Evolutionary conservation across 352 stramenopile genomes (phyloP).

Genomic region (Pythium sukuiense): DNA sequence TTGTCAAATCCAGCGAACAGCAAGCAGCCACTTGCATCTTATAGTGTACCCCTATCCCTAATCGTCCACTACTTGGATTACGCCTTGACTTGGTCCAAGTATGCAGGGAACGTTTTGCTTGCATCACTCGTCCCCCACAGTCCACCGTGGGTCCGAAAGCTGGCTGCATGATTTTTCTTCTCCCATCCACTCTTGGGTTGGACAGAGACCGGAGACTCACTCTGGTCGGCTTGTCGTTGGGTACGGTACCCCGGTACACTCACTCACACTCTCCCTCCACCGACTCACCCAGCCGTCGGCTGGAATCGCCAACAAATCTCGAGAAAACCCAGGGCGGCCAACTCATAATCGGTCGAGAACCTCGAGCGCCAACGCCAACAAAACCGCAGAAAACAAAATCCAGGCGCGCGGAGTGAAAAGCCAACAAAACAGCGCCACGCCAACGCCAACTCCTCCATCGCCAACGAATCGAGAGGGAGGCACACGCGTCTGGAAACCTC

Average conservation of each 20-base stretch:
- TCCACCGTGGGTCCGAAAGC: constrained; percentile 18
- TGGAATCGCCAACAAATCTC: constrained; percentile 8
- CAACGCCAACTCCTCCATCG: not conserved
- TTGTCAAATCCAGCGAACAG: constrained; percentile 8
- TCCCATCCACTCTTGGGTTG: not conserved
- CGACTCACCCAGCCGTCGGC: constrained; percentile 1
- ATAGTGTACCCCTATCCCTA: constrained; percentile 29
- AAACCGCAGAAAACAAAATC: not conserved
- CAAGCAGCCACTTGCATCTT: constrained; percentile 12
- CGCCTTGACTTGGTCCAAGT: constrained; percentile 12
- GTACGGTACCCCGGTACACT: constrained; percentile 11
- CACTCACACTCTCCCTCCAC: constrained; percentile 21
- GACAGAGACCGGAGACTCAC: not conserved
- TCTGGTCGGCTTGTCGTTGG: constrained; percentile 19
- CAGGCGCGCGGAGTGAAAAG: not conserved
- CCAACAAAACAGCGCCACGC: not conserved
- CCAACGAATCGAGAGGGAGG: not conserved
- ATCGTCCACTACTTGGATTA: constrained; percentile 4
- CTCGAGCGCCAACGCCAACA: not conserved
- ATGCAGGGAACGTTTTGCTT: constrained; percentile 4
- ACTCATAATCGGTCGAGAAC: constrained; percentile 8
- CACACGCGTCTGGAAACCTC: not conserved
- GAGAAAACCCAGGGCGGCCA: constrained; percentile 7
- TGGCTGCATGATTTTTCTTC: constrained; percentile 25
- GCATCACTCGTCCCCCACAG: constrained; percentile 16